A percentile compares a stretch with the other conserved stretches of the same genome.
Conservation (phyloP, 495 filamentous ascomycete species). For the Sordaria brevicollis region DNA sequence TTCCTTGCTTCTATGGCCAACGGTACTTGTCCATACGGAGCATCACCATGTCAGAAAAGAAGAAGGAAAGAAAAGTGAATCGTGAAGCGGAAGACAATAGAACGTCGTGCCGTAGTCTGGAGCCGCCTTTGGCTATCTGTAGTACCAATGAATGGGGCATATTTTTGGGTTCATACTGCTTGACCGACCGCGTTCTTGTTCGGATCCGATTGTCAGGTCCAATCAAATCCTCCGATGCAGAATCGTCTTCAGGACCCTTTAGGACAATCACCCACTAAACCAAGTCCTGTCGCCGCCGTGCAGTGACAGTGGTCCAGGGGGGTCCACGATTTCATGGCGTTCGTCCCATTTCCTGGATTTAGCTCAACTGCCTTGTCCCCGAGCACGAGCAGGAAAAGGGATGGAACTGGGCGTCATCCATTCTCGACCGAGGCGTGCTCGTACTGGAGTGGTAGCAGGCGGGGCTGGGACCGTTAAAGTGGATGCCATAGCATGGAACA, state of each 20-base stretch:
- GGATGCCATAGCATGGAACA: neutral
- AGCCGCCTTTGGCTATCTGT: neutral
- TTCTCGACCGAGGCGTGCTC: neutral
- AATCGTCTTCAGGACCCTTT: neutral
- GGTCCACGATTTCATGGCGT: neutral
- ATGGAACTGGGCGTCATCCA: neutral
- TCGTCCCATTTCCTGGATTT: neutral
- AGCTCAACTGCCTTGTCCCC: neutral
- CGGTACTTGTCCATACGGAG: neutral
- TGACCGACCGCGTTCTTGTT: neutral
- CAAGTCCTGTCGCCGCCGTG: neutral
- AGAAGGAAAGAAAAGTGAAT: neutral
- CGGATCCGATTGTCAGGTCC: neutral
- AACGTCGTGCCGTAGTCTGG: neutral
- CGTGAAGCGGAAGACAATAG: neutral
- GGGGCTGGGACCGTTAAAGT: neutral
- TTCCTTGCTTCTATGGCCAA: neutral
- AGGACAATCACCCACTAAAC: neutral
- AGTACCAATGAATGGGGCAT: neutral
- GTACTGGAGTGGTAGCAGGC: neutral
- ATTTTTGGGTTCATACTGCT: neutral
- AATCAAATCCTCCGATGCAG: neutral
- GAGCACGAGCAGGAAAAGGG: neutral
- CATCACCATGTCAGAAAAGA: neutral
- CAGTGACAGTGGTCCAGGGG: neutral